Evolutionary conservation across 371 early-diverging fungal genomes (phyloP).

Genomic region (Smittium mucronatum): DNA sequence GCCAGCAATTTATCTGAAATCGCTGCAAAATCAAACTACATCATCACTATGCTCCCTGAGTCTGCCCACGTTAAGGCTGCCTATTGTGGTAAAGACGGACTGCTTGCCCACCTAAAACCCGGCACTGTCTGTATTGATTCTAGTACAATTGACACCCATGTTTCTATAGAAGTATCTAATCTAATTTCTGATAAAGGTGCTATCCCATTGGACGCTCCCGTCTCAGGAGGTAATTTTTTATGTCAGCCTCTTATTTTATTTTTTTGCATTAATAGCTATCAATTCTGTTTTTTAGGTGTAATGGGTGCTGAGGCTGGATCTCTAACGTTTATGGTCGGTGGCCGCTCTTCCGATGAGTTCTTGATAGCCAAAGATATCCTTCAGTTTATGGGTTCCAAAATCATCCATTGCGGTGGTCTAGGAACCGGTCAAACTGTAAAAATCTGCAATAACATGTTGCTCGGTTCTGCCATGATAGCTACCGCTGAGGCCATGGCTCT

Average conservation of each 20-base stretch:
- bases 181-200: slow-evolving; percentile 42
- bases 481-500: slow-evolving; percentile 85
- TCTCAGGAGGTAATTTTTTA: slow-evolving; percentile 66
- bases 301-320: slow-evolving; percentile 83
- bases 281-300: slow-evolving; percentile 13
- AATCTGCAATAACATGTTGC: slow-evolving; percentile 92
- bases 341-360: slow-evolving; percentile 42
- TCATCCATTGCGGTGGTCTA: slow-evolving; percentile 76
- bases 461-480: slow-evolving; percentile 89
- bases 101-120: slow-evolving; percentile 38
- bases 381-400: slow-evolving; percentile 80
- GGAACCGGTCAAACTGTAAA: slow-evolving; percentile 92
- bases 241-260: not conserved
- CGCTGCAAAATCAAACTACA: slow-evolving; percentile 52
- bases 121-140: slow-evolving; percentile 67
- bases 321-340: slow-evolving; percentile 96
- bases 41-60: slow-evolving; percentile 90
- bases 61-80: slow-evolving; percentile 63
- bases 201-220: slow-evolving; percentile 85
- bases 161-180: slow-evolving; percentile 51
- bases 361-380: slow-evolving; percentile 52
- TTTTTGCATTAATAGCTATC: not conserved
- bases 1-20: slow-evolving; percentile 53
- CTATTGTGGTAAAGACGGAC: slow-evolving; percentile 51
- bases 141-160: slow-evolving; percentile 77